Percentiles rank a stretch among this genome's conserved stretches.
phyloP scores from a whole-genome alignment of 2,329 filamentous ascomycete species.

The Berkeleyomyces rouxiae region DNA sequence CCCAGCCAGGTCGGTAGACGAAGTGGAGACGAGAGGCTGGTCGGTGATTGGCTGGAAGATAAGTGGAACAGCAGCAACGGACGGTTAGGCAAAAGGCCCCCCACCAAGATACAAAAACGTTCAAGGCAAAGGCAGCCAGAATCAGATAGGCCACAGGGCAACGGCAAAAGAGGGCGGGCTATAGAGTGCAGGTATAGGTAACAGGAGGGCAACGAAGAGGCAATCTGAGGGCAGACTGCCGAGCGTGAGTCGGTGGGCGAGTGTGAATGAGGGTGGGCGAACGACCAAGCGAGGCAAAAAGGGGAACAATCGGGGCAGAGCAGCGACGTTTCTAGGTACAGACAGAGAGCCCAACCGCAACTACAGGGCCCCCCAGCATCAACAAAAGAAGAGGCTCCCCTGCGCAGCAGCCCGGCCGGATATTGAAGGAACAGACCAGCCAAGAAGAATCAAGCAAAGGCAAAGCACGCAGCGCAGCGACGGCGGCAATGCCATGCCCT shows the following conservation, averaged over 20 bases:
- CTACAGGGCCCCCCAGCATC: neutral
- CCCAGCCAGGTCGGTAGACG: neutral
- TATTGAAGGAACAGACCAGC: neutral
- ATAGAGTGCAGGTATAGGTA: too few relatives aligned
- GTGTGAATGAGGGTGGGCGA: too few relatives aligned
- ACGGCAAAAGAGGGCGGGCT: too few relatives aligned
- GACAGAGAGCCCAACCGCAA: neutral
- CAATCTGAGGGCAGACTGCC: too few relatives aligned
- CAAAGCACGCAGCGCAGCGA: too few relatives aligned
- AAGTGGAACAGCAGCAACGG: neutral
- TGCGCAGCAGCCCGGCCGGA: neutral
- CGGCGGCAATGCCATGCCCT: too few relatives aligned
- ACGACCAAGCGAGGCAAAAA: neutral
- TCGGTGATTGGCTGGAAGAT: neutral
- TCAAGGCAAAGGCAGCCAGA: too few relatives aligned
- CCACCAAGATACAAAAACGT: too few relatives aligned
- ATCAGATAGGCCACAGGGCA: neutral
- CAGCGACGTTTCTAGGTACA: neutral
- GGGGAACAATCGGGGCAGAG: neutral
- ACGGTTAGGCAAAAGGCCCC: neutral
- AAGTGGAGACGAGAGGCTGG: conserved; percentile 1
- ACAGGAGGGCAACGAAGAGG: too few relatives aligned
- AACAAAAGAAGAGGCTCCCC: neutral
- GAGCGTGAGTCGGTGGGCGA: too few relatives aligned
- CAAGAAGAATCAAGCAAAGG: neutral